Evolutionary conservation across 352 stramenopile genomes (phyloP).

Genomic region (Globisporangium cederbergense): DNA sequence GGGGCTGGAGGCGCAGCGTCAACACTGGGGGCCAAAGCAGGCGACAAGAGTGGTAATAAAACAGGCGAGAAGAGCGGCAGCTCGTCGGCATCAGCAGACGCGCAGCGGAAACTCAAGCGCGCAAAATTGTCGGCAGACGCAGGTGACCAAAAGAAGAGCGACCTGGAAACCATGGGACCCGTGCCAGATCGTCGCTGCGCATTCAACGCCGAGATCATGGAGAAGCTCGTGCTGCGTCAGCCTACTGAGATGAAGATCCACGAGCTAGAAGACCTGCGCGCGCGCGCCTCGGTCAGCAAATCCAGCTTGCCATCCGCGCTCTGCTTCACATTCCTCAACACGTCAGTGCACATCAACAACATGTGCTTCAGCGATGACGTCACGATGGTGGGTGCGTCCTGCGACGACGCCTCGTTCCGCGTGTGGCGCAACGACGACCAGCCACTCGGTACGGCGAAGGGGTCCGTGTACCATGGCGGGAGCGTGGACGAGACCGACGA

Average conservation of each 20-base stretch:
- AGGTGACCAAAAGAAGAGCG: constrained; percentile 41
- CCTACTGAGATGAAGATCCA: constrained; percentile 62
- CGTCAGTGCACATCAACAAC: constrained; percentile 77
- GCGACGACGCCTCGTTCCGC: constrained; percentile 69
- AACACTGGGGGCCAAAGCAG: constrained; percentile 20
- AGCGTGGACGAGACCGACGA: constrained; percentile 48
- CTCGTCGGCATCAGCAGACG: constrained; percentile 19
- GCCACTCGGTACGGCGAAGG: constrained; percentile 61
- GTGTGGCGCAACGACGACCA: constrained; percentile 84
- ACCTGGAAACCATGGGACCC: constrained; percentile 54
- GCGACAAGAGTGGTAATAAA: constrained; percentile 37
- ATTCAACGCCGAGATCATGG: constrained; percentile 71
- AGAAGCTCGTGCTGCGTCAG: constrained; percentile 78
- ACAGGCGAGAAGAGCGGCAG: constrained; percentile 10
- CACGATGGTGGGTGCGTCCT: constrained; percentile 70
- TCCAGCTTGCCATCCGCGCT: constrained; percentile 56
- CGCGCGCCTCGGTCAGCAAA: constrained; percentile 51
- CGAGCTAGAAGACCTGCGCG: constrained; percentile 57
- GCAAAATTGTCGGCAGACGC: constrained; percentile 36
- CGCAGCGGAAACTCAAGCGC: constrained; percentile 61
- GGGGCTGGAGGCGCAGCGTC: constrained; percentile 17
- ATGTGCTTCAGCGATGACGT: constrained; percentile 80
- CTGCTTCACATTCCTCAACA: constrained; percentile 79
- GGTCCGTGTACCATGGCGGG: constrained; percentile 54
- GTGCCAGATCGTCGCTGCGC: constrained; percentile 63